These are phyloP conservation scores for Eucalyptus melliodora DNA, from an alignment of 345 rosid species.

Conservation along the genomic window DNA sequence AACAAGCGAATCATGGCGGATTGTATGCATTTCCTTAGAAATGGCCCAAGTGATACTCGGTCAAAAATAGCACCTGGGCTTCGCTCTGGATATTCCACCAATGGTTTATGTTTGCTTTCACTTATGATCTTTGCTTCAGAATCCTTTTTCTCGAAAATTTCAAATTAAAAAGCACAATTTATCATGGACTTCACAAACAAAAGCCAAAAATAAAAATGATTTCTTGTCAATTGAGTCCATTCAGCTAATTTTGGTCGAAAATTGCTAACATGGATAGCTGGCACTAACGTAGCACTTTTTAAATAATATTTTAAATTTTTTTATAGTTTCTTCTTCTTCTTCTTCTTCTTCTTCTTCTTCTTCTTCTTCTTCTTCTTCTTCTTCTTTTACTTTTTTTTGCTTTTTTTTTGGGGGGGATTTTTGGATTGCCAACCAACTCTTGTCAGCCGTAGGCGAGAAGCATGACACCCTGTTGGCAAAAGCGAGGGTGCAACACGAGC, in stretches of 20 bases:
- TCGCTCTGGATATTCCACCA: not conserved
- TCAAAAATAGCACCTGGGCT: not conserved
- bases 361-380: too few relatives aligned
- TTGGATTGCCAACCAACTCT: too few relatives aligned
- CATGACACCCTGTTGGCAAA: too few relatives aligned
- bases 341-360: too few relatives aligned
- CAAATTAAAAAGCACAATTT: not conserved
- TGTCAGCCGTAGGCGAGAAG: too few relatives aligned
- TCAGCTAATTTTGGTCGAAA: fast-evolving
- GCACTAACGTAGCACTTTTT: too few relatives aligned
- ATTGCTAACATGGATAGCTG: fast-evolving
- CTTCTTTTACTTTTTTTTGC: too few relatives aligned
- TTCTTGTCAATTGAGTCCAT: too few relatives aligned
- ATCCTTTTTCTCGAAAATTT: not conserved
- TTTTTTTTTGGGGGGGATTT: too few relatives aligned
- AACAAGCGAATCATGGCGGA: not conserved
- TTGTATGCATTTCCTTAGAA: not conserved
- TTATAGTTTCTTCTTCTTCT: too few relatives aligned
- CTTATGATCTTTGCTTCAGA: not conserved
- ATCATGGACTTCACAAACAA: not conserved
- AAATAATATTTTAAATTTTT: too few relatives aligned
- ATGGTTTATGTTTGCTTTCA: not conserved
- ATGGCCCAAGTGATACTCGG: not conserved
- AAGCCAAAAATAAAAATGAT: not conserved
- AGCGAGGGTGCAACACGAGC: too few relatives aligned